phyloP scores from a whole-genome alignment of 495 filamentous ascomycete genomes.

The Tuber brumale region DNA sequence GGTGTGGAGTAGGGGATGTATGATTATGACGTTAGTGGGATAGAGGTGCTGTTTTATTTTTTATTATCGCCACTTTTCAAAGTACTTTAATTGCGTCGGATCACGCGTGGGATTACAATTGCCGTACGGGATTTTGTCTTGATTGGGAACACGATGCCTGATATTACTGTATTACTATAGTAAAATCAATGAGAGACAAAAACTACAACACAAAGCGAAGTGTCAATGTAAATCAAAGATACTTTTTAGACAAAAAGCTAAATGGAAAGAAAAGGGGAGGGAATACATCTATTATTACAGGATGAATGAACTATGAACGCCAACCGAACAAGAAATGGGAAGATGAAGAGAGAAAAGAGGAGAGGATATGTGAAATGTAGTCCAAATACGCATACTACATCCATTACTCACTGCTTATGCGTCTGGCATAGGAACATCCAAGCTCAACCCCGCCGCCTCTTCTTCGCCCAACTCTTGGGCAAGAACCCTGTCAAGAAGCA shows the following conservation, averaged over 20 bases:
- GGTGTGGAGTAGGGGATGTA: no score
- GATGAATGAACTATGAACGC: neutral
- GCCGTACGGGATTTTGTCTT: neutral
- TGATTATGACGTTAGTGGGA: neutral
- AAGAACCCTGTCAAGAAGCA: slow-evolving; percentile 52
- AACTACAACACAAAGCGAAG: neutral
- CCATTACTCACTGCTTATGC: neutral
- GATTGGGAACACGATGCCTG: neutral
- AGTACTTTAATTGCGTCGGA: neutral
- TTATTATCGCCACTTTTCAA: neutral
- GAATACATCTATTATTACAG: neutral
- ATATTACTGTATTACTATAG: neutral
- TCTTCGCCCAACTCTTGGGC: slow-evolving; percentile 48
- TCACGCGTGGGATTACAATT: neutral
- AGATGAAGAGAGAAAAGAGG: neutral
- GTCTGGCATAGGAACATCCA: slow-evolving; percentile 17
- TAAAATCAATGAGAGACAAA: neutral
- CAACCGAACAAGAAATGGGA: neutral
- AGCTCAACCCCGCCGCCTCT: slow-evolving; percentile 30
- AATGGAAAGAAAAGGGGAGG: neutral
- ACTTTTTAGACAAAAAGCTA: neutral
- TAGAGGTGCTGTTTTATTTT: neutral
- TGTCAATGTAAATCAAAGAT: neutral
- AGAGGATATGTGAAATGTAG: neutral
- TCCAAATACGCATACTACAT: neutral